A percentile compares a stretch with the other conserved stretches of the same genome.
phyloP scores from a whole-genome alignment of 805 yeast species.

The Spathaspora sp. region DNA sequence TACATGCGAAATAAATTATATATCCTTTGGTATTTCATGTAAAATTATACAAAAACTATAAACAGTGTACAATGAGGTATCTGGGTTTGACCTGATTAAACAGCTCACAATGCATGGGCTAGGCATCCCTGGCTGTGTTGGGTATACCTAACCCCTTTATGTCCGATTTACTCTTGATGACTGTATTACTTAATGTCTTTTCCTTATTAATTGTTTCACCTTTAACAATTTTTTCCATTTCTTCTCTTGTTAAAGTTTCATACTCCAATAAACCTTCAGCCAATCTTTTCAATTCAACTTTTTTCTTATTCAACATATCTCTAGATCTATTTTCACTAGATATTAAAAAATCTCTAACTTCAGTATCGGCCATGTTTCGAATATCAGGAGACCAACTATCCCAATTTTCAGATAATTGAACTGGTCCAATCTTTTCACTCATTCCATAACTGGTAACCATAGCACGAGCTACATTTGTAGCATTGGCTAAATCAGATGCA shows the following conservation, averaged over 20 bases:
- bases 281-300: slow-evolving; percentile 72
- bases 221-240: slow-evolving; percentile 78
- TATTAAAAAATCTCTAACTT: slow-evolving; percentile 72
- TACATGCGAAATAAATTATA: too few species aligned
- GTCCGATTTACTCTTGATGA: slow-evolving; percentile 26
- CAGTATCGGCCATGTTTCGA: slow-evolving; percentile 88
- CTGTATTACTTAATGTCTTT: slow-evolving; percentile 70
- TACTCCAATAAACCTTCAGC: slow-evolving; percentile 94
- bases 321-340: slow-evolving; percentile 81
- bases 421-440: slow-evolving; percentile 93
- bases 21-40: background rate
- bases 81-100: background rate
- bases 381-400: slow-evolving; percentile 89
- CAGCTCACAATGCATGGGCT: background rate
- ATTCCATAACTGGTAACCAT: slow-evolving; percentile 97
- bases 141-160: background rate
- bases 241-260: slow-evolving; percentile 89
- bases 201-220: slow-evolving; percentile 75
- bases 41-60: background rate
- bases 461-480: slow-evolving; percentile 90
- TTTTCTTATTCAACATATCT: slow-evolving; percentile 54
- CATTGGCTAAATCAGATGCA: slow-evolving; percentile 83
- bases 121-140: background rate
- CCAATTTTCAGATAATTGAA: slow-evolving; percentile 86
- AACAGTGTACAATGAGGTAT: background rate